Conservation (phyloP, 75 land plant species). For the Pinus albicaulis region DNA sequence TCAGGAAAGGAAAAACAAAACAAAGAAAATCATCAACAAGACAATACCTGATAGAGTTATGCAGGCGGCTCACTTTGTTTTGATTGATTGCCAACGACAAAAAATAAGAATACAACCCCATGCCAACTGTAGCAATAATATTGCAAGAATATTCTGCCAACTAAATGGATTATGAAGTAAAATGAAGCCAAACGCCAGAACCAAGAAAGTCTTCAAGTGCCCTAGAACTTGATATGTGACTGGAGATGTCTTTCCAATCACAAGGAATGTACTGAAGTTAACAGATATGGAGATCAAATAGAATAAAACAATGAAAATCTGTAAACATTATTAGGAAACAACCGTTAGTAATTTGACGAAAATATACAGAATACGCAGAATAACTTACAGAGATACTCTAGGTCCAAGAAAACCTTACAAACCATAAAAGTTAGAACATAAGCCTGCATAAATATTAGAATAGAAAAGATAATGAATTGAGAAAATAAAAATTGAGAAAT, state of each 20-base stretch:
- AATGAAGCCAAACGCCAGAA: slow-evolving; percentile 92
- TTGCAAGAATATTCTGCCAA: slow-evolving; percentile 92
- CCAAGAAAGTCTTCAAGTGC: slow-evolving; percentile 93
- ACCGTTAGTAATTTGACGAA: background rate
- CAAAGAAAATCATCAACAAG: background rate
- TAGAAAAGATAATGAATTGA: too few species aligned
- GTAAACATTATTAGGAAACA: slow-evolving; percentile 23
- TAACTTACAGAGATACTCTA: background rate
- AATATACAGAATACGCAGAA: background rate
- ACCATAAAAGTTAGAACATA: too few species aligned
- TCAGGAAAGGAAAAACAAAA: too few species aligned
- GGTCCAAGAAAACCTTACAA: too few species aligned
- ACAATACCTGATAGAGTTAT: slow-evolving; percentile 62
- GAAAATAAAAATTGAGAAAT: too few species aligned
- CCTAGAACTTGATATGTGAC: slow-evolving; percentile 98
- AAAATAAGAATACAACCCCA: slow-evolving; percentile 82
- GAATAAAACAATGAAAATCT: slow-evolving; percentile 90
- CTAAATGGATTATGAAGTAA: slow-evolving; percentile 92
- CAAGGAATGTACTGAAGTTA: slow-evolving; percentile 97
- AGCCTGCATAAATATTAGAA: too few species aligned
- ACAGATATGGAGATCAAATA: slow-evolving; percentile 97
- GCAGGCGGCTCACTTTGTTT: slow-evolving; percentile 56
- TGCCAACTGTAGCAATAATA: slow-evolving; percentile 80
- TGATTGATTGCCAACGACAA: slow-evolving; percentile 61
- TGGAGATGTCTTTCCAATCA: slow-evolving; percentile 97